Evolutionary conservation across 768 basidiomycete species (phyloP), one percentile per base, ranked within the genome.

Genomic region (Boletus speciosus): DNA sequence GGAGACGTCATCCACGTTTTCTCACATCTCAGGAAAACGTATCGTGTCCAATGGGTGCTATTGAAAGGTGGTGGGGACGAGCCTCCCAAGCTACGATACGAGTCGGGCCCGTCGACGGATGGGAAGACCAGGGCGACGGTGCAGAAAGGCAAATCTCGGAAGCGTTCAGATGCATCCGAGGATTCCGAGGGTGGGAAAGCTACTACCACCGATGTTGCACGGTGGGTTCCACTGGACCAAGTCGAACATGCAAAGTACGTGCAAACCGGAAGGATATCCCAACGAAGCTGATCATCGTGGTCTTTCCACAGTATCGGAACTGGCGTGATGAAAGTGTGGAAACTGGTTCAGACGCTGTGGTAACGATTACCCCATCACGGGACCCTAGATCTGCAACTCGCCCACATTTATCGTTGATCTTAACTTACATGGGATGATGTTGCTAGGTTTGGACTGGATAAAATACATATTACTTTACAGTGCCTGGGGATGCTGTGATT

Each of bases 21-120:
- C 71, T 93, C 90, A 9, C 94, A 98, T 66, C 90, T 95, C 65
- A 83, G 76, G 62, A 93, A 94, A 75, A 93, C 89, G 12, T 95
- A 89, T 66, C 79, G 84, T 53, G 77, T 82, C 16, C 83, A 85
- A 59, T 89, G 87, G 86, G 81, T 87, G 35, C 57, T 86, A 27
- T 57, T 90, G 39, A 77, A 81, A 61, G 85, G 86, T 23, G 83
- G 83, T 15, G 64, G 67, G 19, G 59, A 65, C 12, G 74, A 71
- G n/a, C 86, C 84, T 36, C 74, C 76, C 15, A 48, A 52, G 42
- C 38, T 63, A 47, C 67, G 40, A 45, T 38, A 31, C 29, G 32
- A 16, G 15, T 52, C 47, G 1, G 12, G 11, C 11, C 36, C 52
- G 58, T 43, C 55, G 23, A 40, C 29, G 52, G 52, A 57, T 43